A percentile compares a stretch with the other conserved stretches of the same genome.
phyloP scores from a whole-genome alignment of 768 basidiomycete species.

The Tylopilus cervinicoccineus region DNA sequence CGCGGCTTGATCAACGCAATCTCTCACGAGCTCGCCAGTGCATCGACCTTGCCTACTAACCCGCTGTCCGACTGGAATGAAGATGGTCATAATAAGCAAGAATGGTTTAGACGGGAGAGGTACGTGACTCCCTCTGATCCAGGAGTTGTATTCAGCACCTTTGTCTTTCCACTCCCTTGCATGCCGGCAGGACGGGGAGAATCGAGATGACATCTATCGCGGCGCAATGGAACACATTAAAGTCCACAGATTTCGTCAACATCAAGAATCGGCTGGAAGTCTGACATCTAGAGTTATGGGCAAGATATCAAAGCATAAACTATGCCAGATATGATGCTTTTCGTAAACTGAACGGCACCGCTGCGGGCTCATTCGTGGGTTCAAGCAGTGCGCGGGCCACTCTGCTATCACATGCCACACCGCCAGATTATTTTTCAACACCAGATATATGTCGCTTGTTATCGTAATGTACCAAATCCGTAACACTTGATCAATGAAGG shows the following conservation, averaged over 20 bases:
- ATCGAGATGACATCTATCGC: constrained; percentile 50
- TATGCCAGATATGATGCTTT: constrained; percentile 18
- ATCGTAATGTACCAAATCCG: constrained; percentile 14
- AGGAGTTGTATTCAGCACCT: background rate
- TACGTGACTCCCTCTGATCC: constrained; percentile 25
- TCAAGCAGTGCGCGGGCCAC: constrained; percentile 3
- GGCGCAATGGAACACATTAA: constrained; percentile 46
- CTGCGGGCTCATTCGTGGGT: background rate
- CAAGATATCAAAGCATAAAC: constrained; percentile 11
- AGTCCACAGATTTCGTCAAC: constrained; percentile 47
- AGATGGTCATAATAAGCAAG: constrained; percentile 45
- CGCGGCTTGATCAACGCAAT: constrained; percentile 52
- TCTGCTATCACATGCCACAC: constrained; percentile 7
- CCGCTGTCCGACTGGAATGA: constrained; percentile 49
- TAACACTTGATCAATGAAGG: background rate
- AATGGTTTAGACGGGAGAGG: constrained; percentile 61
- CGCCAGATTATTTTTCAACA: background rate
- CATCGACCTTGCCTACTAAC: constrained; percentile 28
- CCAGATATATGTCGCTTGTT: constrained; percentile 4
- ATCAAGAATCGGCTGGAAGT: constrained; percentile 55
- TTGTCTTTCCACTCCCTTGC: background rate
- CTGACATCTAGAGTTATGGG: constrained; percentile 26
- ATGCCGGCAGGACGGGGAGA: constrained; percentile 45
- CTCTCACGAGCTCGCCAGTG: constrained; percentile 35
- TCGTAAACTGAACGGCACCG: constrained; percentile 10